These are phyloP conservation scores for Olyra latifolia DNA, from an alignment of 176 grass and related monocot genomes.

Conservation along the genomic window DNA sequence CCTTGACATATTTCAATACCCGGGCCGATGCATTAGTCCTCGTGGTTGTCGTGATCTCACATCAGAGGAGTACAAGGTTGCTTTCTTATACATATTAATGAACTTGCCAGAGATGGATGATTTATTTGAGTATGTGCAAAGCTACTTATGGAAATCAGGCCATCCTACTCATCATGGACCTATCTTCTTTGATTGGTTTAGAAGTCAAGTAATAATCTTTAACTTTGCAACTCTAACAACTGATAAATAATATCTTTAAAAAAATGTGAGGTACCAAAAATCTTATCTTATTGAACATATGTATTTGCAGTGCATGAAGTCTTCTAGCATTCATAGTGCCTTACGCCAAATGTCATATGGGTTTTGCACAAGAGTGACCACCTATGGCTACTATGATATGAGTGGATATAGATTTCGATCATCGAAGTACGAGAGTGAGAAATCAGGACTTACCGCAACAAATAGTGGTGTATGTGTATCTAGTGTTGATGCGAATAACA, in stretches of 20 bases:
- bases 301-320: not conserved
- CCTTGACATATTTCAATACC: not conserved
- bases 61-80: not conserved
- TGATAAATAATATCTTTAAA: too few species aligned
- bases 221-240: too few species aligned
- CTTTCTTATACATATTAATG: not conserved
- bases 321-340: not conserved
- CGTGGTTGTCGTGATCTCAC: not conserved
- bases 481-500: too few species aligned
- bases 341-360: not conserved
- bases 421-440: not conserved
- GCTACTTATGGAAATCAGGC: not conserved
- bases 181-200: constrained; percentile 2
- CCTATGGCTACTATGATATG: not conserved
- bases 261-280: too few species aligned
- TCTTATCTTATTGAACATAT: not conserved
- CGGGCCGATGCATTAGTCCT: not conserved
- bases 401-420: not conserved
- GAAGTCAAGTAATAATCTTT: not conserved
- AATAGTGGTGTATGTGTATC: not conserved
- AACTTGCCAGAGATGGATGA: constrained; percentile 3
- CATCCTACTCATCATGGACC: not conserved
- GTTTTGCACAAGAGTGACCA: not conserved
- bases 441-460: not conserved
- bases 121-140: not conserved